Evolutionary conservation across 1,284 basidiomycete species (phyloP), one percentile per base, ranked within the genome.

Genomic region (Phylloporus gajari): DNA sequence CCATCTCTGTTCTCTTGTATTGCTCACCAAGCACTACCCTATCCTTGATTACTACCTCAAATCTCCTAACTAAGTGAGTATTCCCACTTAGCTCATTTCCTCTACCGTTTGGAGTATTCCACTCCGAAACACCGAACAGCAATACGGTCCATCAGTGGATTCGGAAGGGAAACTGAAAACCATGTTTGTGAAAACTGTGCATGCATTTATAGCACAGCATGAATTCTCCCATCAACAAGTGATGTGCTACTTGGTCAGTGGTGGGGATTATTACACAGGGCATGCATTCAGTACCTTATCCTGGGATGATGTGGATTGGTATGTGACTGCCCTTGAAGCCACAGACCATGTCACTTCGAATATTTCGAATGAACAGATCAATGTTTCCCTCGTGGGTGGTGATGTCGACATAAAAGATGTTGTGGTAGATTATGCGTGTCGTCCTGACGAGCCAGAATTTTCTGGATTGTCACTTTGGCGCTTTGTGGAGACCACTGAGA

Each of bases 171-270:
- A 56, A 56, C 51, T 6, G 12, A 56, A 27, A 13, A 56, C 25
- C 6, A n/a, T n/a, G 5, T 56, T 56, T 27, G 53, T 56, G 3
- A 56, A 56, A 27, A 12, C 53, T 2, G 53, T 27, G 25, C 53
- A 56, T 27, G 53, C 53, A 2, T n/a, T 42, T 13, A 48, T 65
- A 32, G 63, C 27, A 5, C 63, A 23, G 3, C 63, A 65, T 3
- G 63, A 65, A 11, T 25, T 38, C 13, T 65, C 63, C 1, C 63
- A 65, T 51, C 63, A 65, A 17, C 63, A 65, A 35, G 64, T 65
- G 2, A 44, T 44, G 13, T 15, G 42, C 17, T 51, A 65, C 9
- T 13, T 65, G 13, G 27, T 63, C 7, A 42, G 62, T 11, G 62
- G 62, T 30, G 63, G 63, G 4, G 63, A 64, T 51, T 7, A 30